Conservation (phyloP, 139 green algal species). For the Chlamydomonas asymmetrica region DNA sequence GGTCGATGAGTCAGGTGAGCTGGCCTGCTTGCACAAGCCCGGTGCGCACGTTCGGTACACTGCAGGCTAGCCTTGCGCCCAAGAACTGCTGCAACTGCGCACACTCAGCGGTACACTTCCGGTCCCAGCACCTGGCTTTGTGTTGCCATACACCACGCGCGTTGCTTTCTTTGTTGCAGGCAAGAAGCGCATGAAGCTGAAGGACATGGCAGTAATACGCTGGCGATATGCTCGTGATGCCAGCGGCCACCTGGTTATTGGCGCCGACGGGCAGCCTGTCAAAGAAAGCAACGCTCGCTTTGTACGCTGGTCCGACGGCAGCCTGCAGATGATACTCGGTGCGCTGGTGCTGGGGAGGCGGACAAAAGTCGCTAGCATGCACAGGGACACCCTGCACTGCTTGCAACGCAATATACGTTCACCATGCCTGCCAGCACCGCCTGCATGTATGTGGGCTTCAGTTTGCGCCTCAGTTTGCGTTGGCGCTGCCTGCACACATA, state of each 20-base stretch:
- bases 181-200: conserved; percentile 19
- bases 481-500: too few relatives aligned
- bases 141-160: too few relatives aligned
- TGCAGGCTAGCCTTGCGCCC: too few relatives aligned
- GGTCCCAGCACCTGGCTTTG: neutral
- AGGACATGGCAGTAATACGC: conserved; percentile 30
- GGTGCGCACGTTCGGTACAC: too few relatives aligned
- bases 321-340: conserved; percentile 66
- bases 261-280: conserved; percentile 24
- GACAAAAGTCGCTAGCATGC: too few relatives aligned
- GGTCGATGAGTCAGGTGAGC: conserved; percentile 47
- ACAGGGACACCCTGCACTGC: too few relatives aligned
- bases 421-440: too few relatives aligned
- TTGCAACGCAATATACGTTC: too few relatives aligned
- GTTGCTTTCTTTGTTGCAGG: too few relatives aligned
- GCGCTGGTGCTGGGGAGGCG: neutral
- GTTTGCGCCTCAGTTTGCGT: too few relatives aligned
- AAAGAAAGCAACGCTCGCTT: conserved; percentile 78
- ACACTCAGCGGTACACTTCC: neutral
- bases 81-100: neutral
- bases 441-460: too few relatives aligned
- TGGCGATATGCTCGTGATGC: conserved; percentile 11
- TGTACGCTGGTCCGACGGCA: conserved; percentile 80
- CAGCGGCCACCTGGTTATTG: conserved; percentile 24
- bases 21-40: too few relatives aligned